Conservation (phyloP, 495 filamentous ascomycete genomes). For the Chaetomidium leptoderma region DNA sequence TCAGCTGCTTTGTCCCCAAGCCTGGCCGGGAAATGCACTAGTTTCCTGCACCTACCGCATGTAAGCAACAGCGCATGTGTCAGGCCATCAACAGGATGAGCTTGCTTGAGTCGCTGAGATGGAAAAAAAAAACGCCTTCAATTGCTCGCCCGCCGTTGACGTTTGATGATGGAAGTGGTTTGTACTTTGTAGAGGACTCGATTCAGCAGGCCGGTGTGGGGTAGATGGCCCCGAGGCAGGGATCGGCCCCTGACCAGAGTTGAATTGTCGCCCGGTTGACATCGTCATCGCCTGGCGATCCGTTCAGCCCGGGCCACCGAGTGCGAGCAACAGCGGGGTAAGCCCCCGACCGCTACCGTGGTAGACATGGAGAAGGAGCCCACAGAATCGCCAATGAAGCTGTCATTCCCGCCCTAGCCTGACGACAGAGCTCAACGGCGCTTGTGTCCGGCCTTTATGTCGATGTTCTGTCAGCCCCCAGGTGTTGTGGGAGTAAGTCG, state of each 20-base stretch:
- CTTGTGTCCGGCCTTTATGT: background rate
- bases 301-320: constrained; percentile 7
- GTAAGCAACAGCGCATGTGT: too few relatives aligned
- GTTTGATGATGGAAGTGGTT: background rate
- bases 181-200: background rate
- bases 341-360: background rate
- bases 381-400: background rate
- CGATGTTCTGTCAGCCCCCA: too few relatives aligned
- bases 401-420: constrained; percentile 1
- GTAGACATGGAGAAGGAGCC: background rate
- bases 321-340: background rate
- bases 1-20: background rate
- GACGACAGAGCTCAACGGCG: background rate
- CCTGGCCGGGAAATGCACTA: background rate
- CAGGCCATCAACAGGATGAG: too few relatives aligned
- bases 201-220: constrained; percentile 4
- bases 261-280: background rate
- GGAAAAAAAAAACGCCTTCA: too few relatives aligned
- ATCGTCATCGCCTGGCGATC: constrained; percentile 21
- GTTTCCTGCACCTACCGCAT: background rate
- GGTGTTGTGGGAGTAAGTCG: too few relatives aligned
- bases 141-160: too few relatives aligned
- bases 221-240: background rate
- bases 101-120: too few relatives aligned
- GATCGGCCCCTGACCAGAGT: constrained; percentile 3